Base-by-base conservation (phyloP, 116 monocot species). In the Trichopus zeylanicus region DNA sequence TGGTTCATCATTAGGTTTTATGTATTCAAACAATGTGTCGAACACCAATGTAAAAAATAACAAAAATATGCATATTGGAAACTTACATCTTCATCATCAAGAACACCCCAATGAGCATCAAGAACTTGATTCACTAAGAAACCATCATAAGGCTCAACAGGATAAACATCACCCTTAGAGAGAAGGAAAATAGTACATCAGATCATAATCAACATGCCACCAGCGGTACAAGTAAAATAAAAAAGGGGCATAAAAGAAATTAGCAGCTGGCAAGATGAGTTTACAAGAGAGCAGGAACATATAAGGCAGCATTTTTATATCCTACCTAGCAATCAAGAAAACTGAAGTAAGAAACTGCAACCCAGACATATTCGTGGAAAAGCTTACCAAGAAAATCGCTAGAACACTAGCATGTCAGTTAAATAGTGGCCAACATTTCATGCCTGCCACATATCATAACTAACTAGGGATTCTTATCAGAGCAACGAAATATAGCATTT, bases 101-200 rank as follows among this genome's bases (percentile, higher is more conserved):
- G 88, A 35, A 78, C 86, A 48, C 92, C 99, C 92, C 88, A 92
- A 61, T 99, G 92, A 73, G 99, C 99, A 83, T 99, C 92, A 70
- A 99, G 99, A 56, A 99, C 70, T 79, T 81, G 85, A 72, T 76
- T 99, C 70, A 74, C 55, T 37, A 61, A 62, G 49, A 81, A 73
- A 20, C 59, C 71, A 26, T 83, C 78, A 72, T 77, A 92, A 23
- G 85, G 81, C 57, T 99, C 92, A 71, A 99, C 88, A 1, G 86
- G 99, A 86, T 92, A 99, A 38, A 92, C 92, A 71, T 92, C 99
- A 26, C 92, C 99, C 99, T 92, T 54, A 71, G 19, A 22, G 49
- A 49, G 49, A 49, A 49, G 6, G 22, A 24, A 22, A 21, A 49
- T 24, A 49, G 10, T 49, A 29, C 1, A 12, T 42, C 12, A 42